Conservation (phyloP, 768 basidiomycete species). For the Cyathus striatus region DNA sequence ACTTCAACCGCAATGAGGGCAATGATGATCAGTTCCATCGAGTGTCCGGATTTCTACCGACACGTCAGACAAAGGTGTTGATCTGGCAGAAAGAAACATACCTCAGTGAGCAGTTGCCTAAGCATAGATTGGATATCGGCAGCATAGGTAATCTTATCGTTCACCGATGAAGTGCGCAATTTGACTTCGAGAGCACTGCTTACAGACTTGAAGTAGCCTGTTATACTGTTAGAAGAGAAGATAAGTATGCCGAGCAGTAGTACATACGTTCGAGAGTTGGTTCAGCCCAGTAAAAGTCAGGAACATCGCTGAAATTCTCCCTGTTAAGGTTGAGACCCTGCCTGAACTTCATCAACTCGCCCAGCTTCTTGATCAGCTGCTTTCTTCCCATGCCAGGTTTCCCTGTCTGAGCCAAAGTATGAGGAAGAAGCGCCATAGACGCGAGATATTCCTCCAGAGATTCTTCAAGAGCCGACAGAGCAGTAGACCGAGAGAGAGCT, state of each 20-base stretch:
- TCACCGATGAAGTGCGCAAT: conserved; percentile 72
- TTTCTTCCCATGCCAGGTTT: conserved; percentile 78
- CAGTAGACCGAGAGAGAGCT: conserved; percentile 84
- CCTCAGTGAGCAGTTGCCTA: conserved; percentile 85
- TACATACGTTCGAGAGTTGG: conserved; percentile 77
- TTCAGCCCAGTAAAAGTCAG: conserved; percentile 94
- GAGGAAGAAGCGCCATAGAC: conserved; percentile 76
- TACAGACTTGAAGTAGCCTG: conserved; percentile 81
- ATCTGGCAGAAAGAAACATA: conserved; percentile 16
- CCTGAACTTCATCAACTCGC: conserved; percentile 86
- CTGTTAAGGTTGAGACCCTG: conserved; percentile 89
- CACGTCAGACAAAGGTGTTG: conserved; percentile 4
- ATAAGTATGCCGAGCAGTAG: background rate
- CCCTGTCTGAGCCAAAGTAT: conserved; percentile 70
- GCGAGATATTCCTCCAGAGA: conserved; percentile 80
- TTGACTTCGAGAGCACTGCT: conserved; percentile 85
- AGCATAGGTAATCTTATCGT: conserved; percentile 91
- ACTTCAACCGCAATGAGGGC: conserved; percentile 92
- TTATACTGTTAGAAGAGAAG: background rate
- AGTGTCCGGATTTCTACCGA: conserved; percentile 85
- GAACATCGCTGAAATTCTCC: conserved; percentile 84
- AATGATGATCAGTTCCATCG: conserved; percentile 96
- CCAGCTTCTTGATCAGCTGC: conserved; percentile 88
- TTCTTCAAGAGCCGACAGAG: conserved; percentile 82
- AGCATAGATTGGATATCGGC: conserved; percentile 88